Evolutionary conservation across 2,329 filamentous ascomycete genomes (phyloP).

Genomic region (Colletotrichum neosansevieriae): DNA sequence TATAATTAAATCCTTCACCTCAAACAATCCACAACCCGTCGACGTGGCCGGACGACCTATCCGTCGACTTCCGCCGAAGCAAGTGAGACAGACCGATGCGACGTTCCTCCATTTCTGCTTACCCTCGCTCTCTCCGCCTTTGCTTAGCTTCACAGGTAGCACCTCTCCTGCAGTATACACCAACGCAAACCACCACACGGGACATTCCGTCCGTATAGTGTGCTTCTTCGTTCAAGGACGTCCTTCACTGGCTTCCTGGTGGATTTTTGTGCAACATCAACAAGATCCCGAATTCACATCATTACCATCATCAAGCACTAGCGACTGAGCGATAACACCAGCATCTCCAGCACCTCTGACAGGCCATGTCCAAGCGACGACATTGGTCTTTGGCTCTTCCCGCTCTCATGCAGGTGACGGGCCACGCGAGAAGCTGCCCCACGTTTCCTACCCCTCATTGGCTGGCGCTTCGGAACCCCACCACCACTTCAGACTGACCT

Average conservation of each 20-base stretch:
- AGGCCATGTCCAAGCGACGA: conserved; percentile 27
- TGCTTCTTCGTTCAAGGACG: neutral
- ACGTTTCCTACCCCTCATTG: conserved; percentile 29
- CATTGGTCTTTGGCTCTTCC: conserved; percentile 22
- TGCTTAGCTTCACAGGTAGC: neutral
- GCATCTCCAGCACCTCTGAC: conserved; percentile 10
- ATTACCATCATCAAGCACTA: conserved; percentile 1
- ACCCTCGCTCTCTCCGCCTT: conserved; percentile 12
- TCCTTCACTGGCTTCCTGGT: neutral
- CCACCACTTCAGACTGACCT: neutral
- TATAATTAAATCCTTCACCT: neutral
- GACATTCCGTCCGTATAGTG: too few relatives aligned
- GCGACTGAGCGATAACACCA: conserved; percentile 6
- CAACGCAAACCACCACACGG: neutral
- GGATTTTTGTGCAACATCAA: neutral
- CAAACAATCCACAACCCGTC: conserved; percentile 2
- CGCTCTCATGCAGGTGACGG: conserved; percentile 34
- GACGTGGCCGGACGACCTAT: conserved; percentile 29
- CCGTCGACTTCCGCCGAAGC: conserved; percentile 10
- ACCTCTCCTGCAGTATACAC: conserved; percentile 22
- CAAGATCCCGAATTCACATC: neutral
- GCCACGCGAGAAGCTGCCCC: conserved; percentile 25
- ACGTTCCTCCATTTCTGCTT: conserved; percentile 26
- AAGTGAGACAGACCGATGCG: conserved; percentile 35
- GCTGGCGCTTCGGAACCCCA: conserved; percentile 37